Percentiles rank a stretch among this genome's conserved stretches.
Conservation (phyloP, 352 stramenopile genomes). For the Halophytophthora polymorphica region DNA sequence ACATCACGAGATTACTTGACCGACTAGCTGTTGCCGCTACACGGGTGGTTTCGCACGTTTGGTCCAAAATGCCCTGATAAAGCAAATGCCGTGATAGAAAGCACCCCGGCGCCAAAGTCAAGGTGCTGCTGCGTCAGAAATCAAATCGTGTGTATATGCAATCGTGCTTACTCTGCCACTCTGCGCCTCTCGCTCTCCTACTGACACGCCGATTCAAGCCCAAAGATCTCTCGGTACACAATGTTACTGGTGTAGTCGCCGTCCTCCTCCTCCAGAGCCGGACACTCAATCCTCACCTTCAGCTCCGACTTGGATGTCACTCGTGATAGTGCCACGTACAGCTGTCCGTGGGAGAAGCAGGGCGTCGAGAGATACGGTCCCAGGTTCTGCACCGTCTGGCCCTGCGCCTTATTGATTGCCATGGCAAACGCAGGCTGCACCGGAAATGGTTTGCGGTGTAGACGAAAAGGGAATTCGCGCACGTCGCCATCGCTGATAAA, state of each 20-base stretch:
- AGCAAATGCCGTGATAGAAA: no score
- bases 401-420: slow-evolving; percentile 33
- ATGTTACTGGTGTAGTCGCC: slow-evolving; percentile 5
- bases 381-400: slow-evolving; percentile 24
- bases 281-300: no score
- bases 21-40: no score
- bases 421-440: slow-evolving; percentile 21
- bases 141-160: no score
- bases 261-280: not conserved
- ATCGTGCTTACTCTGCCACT: no score
- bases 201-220: no score
- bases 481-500: slow-evolving; percentile 12
- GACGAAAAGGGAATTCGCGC: slow-evolving; percentile 13
- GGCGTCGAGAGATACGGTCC: slow-evolving; percentile 11
- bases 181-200: no score
- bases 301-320: slow-evolving; percentile 9
- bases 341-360: slow-evolving; percentile 22
- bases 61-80: no score
- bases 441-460: slow-evolving; percentile 17
- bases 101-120: no score
- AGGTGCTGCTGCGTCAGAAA: no score
- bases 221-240: slow-evolving; percentile 8
- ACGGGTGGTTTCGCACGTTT: no score
- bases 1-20: no score
- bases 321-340: slow-evolving; percentile 28